phyloP scores from a whole-genome alignment of 176 grass and related monocot species.

The Echinochloa phyllopogon region DNA sequence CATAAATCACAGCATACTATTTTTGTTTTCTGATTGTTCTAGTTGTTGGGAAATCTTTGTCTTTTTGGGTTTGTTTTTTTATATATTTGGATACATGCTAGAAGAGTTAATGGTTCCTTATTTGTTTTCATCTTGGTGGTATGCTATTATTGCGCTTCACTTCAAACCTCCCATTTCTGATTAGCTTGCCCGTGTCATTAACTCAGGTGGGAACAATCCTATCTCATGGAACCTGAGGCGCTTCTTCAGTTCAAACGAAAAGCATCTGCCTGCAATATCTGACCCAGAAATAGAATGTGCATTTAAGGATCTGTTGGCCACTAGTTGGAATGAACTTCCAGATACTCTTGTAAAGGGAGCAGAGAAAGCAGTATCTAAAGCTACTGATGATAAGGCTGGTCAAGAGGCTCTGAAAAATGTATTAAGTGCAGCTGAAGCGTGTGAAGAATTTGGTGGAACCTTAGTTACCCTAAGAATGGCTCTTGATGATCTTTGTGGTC shows the following conservation, averaged over 20 bases:
- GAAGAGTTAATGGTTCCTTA: not conserved
- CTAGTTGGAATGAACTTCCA: conserved; percentile 85
- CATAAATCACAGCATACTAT: not conserved
- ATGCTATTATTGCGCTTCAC: conserved; percentile 24
- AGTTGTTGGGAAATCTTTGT: not conserved
- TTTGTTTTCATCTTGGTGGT: conserved; percentile 18
- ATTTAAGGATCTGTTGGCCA: conserved; percentile 94
- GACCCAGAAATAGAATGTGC: conserved; percentile 79
- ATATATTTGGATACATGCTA: not conserved
- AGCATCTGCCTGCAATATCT: conserved; percentile 63
- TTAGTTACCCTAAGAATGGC: conserved; percentile 87
- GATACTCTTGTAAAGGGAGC: conserved; percentile 63
- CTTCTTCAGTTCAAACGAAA: conserved; percentile 68
- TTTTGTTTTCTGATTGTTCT: not conserved
- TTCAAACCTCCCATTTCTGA: not conserved
- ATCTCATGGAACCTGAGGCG: conserved; percentile 55
- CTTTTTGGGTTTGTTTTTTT: not conserved
- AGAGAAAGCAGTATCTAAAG: conserved; percentile 75
- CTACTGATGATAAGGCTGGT: conserved; percentile 61
- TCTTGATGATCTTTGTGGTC: conserved; percentile 84
- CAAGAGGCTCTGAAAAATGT: conserved; percentile 79
- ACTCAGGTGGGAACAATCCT: conserved; percentile 57
- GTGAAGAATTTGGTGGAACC: conserved; percentile 79
- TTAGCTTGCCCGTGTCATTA: conserved; percentile 30
- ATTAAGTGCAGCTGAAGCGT: conserved; percentile 83